These are phyloP conservation scores for Fusarium kyushuense DNA, from an alignment of 2,329 filamentous ascomycete genomes.

Conservation along the genomic window DNA sequence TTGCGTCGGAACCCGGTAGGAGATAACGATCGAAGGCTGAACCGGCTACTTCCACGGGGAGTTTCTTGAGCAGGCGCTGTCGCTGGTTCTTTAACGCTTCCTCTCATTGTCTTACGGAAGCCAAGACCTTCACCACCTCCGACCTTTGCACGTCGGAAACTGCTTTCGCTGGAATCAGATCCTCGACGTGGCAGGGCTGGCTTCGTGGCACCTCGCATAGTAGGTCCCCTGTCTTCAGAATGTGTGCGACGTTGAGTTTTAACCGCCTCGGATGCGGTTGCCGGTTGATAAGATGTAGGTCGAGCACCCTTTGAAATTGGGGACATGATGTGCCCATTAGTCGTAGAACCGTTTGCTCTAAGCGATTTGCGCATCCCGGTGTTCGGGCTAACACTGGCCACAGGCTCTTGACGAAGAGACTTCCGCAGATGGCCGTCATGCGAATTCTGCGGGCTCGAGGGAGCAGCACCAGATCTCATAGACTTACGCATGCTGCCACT, in stretches of 20 bases:
- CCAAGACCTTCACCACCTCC: slow-evolving; percentile 62
- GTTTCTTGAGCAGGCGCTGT: slow-evolving; percentile 45
- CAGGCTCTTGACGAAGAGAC: slow-evolving; percentile 40
- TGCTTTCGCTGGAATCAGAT: slow-evolving; percentile 81
- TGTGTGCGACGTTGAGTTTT: slow-evolving; percentile 43
- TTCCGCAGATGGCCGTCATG: slow-evolving; percentile 39
- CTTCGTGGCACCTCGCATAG: slow-evolving; percentile 42
- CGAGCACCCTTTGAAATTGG: slow-evolving; percentile 28
- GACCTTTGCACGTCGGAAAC: slow-evolving; percentile 76
- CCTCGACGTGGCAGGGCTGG: slow-evolving; percentile 63
- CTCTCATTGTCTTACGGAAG: slow-evolving; percentile 81
- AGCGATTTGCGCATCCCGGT: slow-evolving; percentile 45
- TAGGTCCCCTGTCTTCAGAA: slow-evolving; percentile 43
- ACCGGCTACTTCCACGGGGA: slow-evolving; percentile 63
- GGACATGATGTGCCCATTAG: slow-evolving; percentile 13
- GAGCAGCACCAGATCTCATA: slow-evolving; percentile 45
- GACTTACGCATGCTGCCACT: slow-evolving; percentile 52
- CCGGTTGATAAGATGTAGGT: slow-evolving; percentile 50
- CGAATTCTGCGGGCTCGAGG: slow-evolving; percentile 13
- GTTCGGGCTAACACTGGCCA: slow-evolving; percentile 4
- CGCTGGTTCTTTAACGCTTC: slow-evolving; percentile 40
- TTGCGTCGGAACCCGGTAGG: slow-evolving; percentile 68
- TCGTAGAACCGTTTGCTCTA: slow-evolving; percentile 31
- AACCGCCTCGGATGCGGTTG: slow-evolving; percentile 22
- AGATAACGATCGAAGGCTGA: slow-evolving; percentile 78